Conservation (phyloP, 1,139 yeast species). For the Pichia sp. region DNA sequence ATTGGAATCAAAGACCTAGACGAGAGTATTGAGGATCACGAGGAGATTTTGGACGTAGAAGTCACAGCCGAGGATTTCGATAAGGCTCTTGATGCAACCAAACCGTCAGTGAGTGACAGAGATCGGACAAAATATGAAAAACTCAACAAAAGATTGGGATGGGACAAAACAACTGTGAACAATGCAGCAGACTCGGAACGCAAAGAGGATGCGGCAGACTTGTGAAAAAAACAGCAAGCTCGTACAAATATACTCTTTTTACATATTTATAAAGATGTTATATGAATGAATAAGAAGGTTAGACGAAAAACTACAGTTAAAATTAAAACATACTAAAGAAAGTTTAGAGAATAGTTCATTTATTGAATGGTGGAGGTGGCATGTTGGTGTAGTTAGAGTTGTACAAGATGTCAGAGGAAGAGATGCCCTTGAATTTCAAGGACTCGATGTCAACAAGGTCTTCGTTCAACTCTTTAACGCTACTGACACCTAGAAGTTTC, state of each 20-base stretch:
- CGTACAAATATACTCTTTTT: too few species aligned
- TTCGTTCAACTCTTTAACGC: constrained; percentile 43
- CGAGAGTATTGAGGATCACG: constrained; percentile 32
- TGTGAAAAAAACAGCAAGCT: not conserved
- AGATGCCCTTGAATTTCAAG: constrained; percentile 34
- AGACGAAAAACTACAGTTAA: too few species aligned
- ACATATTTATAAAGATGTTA: not conserved
- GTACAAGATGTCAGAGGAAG: constrained; percentile 44
- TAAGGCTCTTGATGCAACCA: constrained; percentile 65
- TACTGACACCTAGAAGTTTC: constrained; percentile 53
- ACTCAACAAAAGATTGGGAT: constrained; percentile 33
- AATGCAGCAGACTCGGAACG: constrained; percentile 9
- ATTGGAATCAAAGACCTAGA: constrained; percentile 35
- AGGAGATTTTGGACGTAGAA: constrained; percentile 32
- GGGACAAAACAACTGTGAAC: constrained; percentile 30
- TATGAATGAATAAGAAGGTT: not conserved
- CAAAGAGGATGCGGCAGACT: constrained; percentile 12
- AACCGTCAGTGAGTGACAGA: constrained; percentile 86
- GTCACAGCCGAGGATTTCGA: constrained; percentile 69
- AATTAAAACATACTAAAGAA: not conserved
- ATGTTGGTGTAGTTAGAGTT: constrained; percentile 30
- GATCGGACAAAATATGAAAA: constrained; percentile 76
- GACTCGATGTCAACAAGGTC: constrained; percentile 45
- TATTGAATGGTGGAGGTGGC: constrained; percentile 19
- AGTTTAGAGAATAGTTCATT: not conserved